A percentile compares a stretch with the other conserved stretches of the same genome.
These are phyloP conservation scores for slime mould (Dictyostelium discoideum) DNA, from an alignment of 78 protist species.

Conservation along the genomic window DNA sequence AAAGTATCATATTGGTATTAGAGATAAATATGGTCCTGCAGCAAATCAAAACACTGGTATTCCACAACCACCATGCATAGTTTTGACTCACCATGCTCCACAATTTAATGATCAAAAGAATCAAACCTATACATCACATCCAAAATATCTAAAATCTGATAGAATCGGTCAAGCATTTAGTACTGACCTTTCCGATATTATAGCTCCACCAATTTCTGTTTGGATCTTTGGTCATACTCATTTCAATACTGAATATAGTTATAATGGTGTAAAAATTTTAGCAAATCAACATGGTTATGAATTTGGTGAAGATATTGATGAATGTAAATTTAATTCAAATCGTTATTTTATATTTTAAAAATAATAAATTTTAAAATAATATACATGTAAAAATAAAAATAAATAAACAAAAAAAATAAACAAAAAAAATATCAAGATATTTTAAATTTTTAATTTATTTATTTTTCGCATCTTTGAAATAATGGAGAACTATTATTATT, in stretches of 20 bases:
- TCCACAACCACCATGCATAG: neutral
- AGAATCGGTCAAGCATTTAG: neutral
- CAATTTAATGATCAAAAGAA: constrained; percentile 12
- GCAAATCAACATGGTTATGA: constrained; percentile 39
- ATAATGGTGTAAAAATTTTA: constrained; percentile 9
- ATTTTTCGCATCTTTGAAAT: no score
- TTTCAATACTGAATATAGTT: neutral
- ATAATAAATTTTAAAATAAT: neutral
- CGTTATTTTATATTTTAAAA: constrained; percentile 28
- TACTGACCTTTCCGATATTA: neutral
- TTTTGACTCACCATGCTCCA: constrained; percentile 30
- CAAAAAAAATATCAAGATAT: no score
- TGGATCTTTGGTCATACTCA: constrained; percentile 33
- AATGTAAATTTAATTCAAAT: constrained; percentile 6
- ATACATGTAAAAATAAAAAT: neutral
- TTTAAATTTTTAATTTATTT: no score
- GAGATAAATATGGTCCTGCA: neutral
- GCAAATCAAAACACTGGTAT: neutral
- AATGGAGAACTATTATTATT: no score
- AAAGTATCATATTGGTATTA: neutral
- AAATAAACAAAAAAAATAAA: no score
- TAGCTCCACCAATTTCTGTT: neutral
- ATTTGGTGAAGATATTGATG: constrained; percentile 3
- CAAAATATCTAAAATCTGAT: neutral
- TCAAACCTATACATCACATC: constrained; percentile 18